A percentile compares a stretch with the other conserved stretches of the same genome.
Evolutionary conservation across 768 basidiomycete species (phyloP).

Genomic region (Leccinum subtestaceum): DNA sequence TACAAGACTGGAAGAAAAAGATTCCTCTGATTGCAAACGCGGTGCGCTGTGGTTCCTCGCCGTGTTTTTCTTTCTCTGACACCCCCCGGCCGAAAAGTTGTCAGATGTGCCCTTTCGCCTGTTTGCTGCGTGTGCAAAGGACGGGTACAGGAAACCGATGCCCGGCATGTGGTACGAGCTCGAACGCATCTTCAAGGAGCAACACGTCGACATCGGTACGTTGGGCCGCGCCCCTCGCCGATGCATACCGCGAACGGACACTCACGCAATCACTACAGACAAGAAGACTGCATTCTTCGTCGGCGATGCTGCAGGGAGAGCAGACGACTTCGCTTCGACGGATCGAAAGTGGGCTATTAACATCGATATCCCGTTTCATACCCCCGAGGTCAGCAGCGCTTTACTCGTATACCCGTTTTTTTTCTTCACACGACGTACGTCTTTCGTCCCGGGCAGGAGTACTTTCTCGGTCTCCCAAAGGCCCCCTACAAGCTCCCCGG

Average conservation of each 20-base stretch:
- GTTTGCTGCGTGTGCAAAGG: conserved; percentile 72
- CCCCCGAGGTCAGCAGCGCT: conserved; percentile 65
- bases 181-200: conserved; percentile 54
- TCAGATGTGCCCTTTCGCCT: conserved; percentile 71
- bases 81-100: conserved; percentile 44
- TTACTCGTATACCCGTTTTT: neutral
- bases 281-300: conserved; percentile 69
- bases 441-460: conserved; percentile 53
- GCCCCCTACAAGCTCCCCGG: conserved; percentile 55
- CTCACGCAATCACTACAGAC: conserved; percentile 45
- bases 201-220: conserved; percentile 65
- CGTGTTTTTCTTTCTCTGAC: neutral
- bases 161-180: conserved; percentile 83
- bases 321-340: conserved; percentile 71
- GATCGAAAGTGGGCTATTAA: conserved; percentile 88
- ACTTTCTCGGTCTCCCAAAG: conserved; percentile 57
- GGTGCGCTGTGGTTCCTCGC: conserved; percentile 35
- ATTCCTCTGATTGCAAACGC: conserved; percentile 62
- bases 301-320: conserved; percentile 87
- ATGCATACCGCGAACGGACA: neutral
- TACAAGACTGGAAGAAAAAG: conserved; percentile 76
- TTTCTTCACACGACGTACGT: neutral
- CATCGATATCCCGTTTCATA: conserved; percentile 66
- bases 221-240: neutral
- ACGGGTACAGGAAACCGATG: conserved; percentile 83